Conservation (phyloP, 768 basidiomycete genomes). For the Pisolithus marmoratus region DNA sequence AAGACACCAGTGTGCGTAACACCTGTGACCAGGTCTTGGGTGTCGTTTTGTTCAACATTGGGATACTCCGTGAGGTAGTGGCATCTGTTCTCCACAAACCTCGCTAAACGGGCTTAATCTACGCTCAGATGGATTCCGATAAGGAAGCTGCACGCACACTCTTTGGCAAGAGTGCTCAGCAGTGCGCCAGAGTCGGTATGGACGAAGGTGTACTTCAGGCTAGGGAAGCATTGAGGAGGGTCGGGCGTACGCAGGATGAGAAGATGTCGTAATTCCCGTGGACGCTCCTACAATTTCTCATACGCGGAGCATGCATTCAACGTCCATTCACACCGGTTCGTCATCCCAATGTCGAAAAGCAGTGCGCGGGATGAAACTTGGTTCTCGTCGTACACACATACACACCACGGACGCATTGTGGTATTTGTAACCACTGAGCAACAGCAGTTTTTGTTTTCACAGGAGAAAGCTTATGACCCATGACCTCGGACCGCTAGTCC, state of each 20-base stretch:
- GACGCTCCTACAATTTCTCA: no score
- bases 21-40: slow-evolving; percentile 53
- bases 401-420: no score
- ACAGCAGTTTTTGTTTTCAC: no score
- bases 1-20: slow-evolving; percentile 24
- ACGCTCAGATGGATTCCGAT: slow-evolving; percentile 30
- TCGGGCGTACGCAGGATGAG: slow-evolving; percentile 7
- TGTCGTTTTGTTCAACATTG: slow-evolving; percentile 58
- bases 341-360: no score
- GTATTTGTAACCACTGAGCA: no score
- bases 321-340: no score
- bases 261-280: neutral
- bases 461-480: no score
- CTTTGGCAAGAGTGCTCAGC: slow-evolving; percentile 27
- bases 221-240: slow-evolving; percentile 28
- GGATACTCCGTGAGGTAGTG: slow-evolving; percentile 43
- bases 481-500: no score
- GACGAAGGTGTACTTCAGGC: slow-evolving; percentile 32
- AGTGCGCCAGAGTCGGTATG: slow-evolving; percentile 27
- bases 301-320: no score
- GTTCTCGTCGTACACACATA: no score
- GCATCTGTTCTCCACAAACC: neutral
- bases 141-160: slow-evolving; percentile 21
- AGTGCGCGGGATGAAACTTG: no score
- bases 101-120: neutral